phyloP scores from a whole-genome alignment of 2,329 filamentous ascomycete species.

The Fusarium temperatum region DNA sequence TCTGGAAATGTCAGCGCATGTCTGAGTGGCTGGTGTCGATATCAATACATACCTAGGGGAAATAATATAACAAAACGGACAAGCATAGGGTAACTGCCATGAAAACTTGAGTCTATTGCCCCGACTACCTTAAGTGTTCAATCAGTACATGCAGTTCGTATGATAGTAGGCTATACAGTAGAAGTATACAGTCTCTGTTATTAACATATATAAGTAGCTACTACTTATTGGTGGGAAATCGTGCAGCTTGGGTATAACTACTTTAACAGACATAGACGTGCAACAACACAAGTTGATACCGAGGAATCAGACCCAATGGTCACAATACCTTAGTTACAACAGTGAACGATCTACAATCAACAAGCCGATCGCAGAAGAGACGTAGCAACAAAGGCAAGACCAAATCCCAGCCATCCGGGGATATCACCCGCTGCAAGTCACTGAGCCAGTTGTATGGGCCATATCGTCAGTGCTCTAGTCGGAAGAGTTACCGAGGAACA shows the following conservation, averaged over 20 bases:
- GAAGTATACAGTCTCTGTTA: not conserved
- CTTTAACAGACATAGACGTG: not conserved
- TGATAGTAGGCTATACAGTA: too few species aligned
- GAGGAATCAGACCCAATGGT: too few species aligned
- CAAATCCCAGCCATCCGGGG: not conserved
- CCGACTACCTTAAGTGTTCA: too few species aligned
- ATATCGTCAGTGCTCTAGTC: conserved; percentile 9
- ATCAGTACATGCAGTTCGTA: not conserved
- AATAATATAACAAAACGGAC: not conserved
- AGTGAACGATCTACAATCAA: not conserved
- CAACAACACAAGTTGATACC: not conserved
- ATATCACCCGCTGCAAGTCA: conserved; percentile 10
- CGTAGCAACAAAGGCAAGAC: not conserved
- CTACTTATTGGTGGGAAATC: not conserved
- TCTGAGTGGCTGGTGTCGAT: not conserved
- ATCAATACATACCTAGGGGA: not conserved
- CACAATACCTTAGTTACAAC: too few species aligned
- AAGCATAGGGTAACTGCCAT: not conserved
- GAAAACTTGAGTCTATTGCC: too few species aligned
- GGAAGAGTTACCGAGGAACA: conserved; percentile 12
- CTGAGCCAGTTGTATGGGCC: not conserved
- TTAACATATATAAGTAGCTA: not conserved
- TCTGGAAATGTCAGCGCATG: not conserved
- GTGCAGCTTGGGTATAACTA: not conserved
- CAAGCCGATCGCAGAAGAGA: not conserved